Conservation (phyloP, 305 asterid genomes). For the Caryopteris hybrid region DNA sequence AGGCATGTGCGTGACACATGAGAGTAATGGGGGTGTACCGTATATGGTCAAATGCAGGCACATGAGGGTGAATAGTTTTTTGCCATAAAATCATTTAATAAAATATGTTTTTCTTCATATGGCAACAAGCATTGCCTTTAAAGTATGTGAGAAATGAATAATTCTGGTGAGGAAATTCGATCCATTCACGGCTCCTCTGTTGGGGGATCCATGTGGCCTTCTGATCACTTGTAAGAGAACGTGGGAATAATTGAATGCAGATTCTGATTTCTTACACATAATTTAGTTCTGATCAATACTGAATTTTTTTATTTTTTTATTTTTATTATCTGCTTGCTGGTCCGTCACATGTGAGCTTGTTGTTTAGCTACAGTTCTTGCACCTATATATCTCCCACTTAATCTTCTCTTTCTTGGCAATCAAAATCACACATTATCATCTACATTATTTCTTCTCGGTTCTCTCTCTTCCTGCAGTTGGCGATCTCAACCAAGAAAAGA, state of each 20-base stretch:
- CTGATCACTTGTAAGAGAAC: constrained; percentile 36
- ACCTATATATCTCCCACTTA: constrained; percentile 41
- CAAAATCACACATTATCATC: constrained; percentile 10
- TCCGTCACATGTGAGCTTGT: constrained; percentile 53
- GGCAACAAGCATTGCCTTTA: constrained; percentile 19
- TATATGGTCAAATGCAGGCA: constrained; percentile 37
- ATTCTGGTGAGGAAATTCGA: constrained; percentile 18
- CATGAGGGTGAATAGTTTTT: constrained; percentile 33
- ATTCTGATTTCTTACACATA: constrained; percentile 27
- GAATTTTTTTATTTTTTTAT: constrained; percentile 11
- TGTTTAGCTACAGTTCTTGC: constrained; percentile 15
- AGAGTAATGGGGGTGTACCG: constrained; percentile 23
- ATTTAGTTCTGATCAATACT: constrained; percentile 2
- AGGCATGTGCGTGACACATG: constrained; percentile 53
- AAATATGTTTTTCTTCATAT: constrained; percentile 2
- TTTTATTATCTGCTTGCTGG: no score
- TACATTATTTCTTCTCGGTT: background rate
- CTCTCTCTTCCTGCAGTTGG: no score
- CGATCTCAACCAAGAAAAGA: no score
- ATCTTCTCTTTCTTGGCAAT: constrained; percentile 24
- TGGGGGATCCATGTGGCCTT: constrained; percentile 52
- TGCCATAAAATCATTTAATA: constrained; percentile 5
- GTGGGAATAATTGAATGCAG: constrained; percentile 55
- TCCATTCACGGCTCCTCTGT: no score
- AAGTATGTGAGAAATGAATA: constrained; percentile 24